These are phyloP conservation scores for Evansstolkia leycettana DNA, from an alignment of 495 filamentous ascomycete genomes.

Conservation along the genomic window DNA sequence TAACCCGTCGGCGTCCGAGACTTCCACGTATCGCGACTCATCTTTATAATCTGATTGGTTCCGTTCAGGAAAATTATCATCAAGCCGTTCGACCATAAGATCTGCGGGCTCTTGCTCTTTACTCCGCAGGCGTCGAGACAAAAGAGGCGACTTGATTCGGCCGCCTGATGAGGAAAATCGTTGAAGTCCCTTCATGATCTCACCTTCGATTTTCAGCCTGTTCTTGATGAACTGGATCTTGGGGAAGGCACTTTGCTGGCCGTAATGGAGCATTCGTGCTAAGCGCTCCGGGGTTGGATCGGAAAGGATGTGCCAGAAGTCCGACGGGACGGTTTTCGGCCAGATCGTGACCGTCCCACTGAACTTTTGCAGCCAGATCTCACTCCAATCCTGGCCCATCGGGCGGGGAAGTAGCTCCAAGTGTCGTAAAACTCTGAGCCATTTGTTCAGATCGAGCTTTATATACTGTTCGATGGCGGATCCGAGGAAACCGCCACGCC, in stretches of 20 bases:
- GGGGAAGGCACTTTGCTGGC: conserved; percentile 75
- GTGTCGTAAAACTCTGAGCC: conserved; percentile 86
- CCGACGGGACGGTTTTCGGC: conserved; percentile 60
- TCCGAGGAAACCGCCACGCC: conserved; percentile 90
- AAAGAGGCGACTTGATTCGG: conserved; percentile 14
- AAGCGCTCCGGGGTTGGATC: conserved; percentile 67
- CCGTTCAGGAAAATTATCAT: conserved; percentile 22
- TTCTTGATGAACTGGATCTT: conserved; percentile 87
- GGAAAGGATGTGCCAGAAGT: conserved; percentile 76
- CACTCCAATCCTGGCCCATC: conserved; percentile 90
- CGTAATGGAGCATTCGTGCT: conserved; percentile 76
- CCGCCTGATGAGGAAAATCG: conserved; percentile 29
- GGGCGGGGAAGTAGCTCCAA: conserved; percentile 83
- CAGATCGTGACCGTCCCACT: conserved; percentile 92
- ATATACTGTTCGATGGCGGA: conserved; percentile 88
- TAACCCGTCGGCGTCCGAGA: conserved; percentile 16
- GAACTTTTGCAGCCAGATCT: conserved; percentile 92
- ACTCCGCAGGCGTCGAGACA: conserved; percentile 13
- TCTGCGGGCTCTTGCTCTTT: conserved; percentile 11
- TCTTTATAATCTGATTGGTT: conserved; percentile 11
- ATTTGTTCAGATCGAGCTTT: conserved; percentile 90
- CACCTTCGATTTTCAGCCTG: conserved; percentile 65
- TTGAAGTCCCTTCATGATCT: conserved; percentile 63
- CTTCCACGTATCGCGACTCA: conserved; percentile 11
- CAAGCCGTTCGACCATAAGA: conserved; percentile 14